Evolutionary conservation across 1,139 yeast genomes (phyloP).

Genomic region (Pneumocystis canis): DNA sequence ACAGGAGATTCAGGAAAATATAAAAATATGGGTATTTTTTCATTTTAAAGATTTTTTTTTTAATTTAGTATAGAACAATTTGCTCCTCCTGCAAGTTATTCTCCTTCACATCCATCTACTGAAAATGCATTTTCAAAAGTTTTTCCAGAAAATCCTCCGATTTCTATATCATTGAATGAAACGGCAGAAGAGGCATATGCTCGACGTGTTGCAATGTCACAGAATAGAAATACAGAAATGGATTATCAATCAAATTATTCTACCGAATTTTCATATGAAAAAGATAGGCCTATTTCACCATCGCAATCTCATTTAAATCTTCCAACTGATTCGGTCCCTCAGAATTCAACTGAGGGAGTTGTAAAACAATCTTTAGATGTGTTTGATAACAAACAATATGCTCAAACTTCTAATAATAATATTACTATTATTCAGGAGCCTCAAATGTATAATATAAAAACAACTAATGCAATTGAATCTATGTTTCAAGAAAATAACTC

Average conservation of each 20-base stretch:
- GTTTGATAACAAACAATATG: neutral
- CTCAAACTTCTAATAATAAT: neutral
- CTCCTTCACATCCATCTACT: neutral
- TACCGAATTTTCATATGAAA: neutral
- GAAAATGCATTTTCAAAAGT: neutral
- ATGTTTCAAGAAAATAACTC: neutral
- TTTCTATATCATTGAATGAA: neutral
- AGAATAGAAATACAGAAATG: neutral
- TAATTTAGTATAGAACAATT: neutral
- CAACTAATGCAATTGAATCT: neutral
- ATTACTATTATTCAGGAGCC: neutral
- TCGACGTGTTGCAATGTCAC: slow-evolving; percentile 1
- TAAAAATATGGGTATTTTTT: neutral
- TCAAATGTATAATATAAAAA: neutral
- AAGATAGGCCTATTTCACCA: neutral
- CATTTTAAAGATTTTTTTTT: neutral
- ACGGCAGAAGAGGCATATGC: slow-evolving; percentile 3
- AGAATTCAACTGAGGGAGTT: neutral
- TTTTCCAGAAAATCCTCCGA: neutral
- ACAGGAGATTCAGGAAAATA: neutral
- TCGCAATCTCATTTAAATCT: neutral
- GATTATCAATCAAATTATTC: neutral
- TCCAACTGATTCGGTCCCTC: neutral
- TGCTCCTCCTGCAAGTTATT: neutral
- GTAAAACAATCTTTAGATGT: neutral